Evolutionary conservation across 805 yeast species (phyloP), one percentile per base, ranked within the genome.

Genomic region (baker's yeast (Saccharomyces cerevisiae)): DNA sequence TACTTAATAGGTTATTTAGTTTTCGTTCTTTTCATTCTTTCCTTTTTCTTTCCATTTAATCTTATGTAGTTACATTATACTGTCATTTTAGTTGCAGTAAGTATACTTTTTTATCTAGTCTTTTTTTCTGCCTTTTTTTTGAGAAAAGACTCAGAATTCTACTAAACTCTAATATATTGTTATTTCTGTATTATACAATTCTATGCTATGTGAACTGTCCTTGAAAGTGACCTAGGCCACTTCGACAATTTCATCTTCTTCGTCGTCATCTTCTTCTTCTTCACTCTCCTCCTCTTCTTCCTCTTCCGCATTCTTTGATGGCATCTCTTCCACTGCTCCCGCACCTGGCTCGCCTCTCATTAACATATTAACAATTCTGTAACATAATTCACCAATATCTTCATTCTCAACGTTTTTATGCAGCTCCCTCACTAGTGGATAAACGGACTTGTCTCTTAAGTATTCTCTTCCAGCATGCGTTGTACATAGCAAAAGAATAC

Each of bases 351-450:
- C 97, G 65, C 92, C 97, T 75, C 97, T 82, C 94, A 87, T 87
- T 59, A 92, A 76, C 83, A 89, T 80, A 68, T 92, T 92, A 24
- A 91, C 99, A 46, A 87, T 70, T 67, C 94, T 79, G 61, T 89
- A 96, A 73, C 94, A 85, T 47, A 87, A 71, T 47, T 87, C 95
- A 47, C 75, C 75, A 24, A 89, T 77, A 21, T 71, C 74, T 27
- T 75, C 78, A 51, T 79, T 70, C 24, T 72, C 70, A 4, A 71
- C 65, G 49, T 71, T 80, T 64, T 85, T 84, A 64, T 91, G 96
- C 52, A 92, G 74, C 72, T 90, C 97, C 66, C 96, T 84, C 41
- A 94, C 76, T 54, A 94, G 68, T 21, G 96, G 87, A 66, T 94
- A 94, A 0, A 89, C 95, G 2, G 92, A 79, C 65, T 86, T 87